These are phyloP conservation scores for Orobanche coerulescens DNA, from an alignment of 257 asterid genomes.

Conservation along the genomic window DNA sequence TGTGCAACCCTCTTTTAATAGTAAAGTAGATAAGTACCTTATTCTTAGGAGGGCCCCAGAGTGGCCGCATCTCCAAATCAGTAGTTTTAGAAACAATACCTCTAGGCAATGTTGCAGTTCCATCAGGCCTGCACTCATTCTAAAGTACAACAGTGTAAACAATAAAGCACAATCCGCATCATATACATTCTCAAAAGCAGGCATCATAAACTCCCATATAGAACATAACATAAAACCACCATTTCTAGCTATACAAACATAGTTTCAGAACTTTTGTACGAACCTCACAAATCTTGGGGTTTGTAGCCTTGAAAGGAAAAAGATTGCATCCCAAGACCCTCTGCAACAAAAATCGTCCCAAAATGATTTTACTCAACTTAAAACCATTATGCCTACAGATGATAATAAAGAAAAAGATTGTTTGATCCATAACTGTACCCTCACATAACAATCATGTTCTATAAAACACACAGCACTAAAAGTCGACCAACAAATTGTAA, in stretches of 20 bases:
- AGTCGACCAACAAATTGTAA: background rate
- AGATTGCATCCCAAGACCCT: constrained; percentile 34
- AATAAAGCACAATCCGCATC: background rate
- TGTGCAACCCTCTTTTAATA: too few relatives aligned
- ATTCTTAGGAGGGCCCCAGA: constrained; percentile 39
- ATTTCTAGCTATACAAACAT: background rate
- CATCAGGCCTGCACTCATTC: constrained; percentile 51
- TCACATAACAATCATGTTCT: background rate
- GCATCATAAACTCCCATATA: background rate
- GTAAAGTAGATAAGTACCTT: constrained; percentile 37
- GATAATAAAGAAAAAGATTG: background rate
- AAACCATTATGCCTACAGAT: too few relatives aligned
- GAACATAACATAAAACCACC: background rate
- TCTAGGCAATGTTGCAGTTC: constrained; percentile 56
- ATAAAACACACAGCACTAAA: background rate
- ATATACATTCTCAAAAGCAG: background rate
- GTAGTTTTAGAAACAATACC: constrained; percentile 51
- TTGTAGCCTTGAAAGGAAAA: constrained; percentile 18
- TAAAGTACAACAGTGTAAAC: constrained; percentile 6
- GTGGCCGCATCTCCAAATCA: constrained; percentile 57
- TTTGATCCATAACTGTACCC: background rate
- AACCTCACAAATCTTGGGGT: constrained; percentile 51
- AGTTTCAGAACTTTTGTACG: constrained; percentile 18
- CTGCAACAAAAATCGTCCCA: constrained; percentile 37
- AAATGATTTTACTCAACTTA: background rate